Evolutionary conservation across 805 yeast genomes (phyloP), one percentile per base, ranked within the genome.

Genomic region (Saccharomycopsis javanensis): DNA sequence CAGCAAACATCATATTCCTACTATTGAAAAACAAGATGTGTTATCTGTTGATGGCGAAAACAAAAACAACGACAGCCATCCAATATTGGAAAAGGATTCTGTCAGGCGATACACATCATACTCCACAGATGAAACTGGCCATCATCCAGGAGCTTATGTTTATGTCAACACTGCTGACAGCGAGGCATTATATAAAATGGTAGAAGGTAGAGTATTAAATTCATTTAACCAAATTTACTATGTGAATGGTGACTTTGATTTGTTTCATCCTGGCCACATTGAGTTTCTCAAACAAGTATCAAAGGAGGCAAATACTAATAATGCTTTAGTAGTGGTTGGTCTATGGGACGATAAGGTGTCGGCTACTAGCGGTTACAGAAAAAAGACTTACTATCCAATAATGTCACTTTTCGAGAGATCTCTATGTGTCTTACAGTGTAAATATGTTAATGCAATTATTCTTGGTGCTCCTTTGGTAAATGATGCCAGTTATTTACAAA

Each of bases 201-300:
- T n/a, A 42, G 50, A 58, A 58, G 54, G 60, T 64, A 37, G 57
- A 42, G 15, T 20, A 11, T 42, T 42, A 16, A 4, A 42, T 4
- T 42, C 48, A 6, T 23, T 53, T 37, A 62, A 50, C 54, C 55
- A 60, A 54, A 62, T 37, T 13, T 74, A 73, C 54, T 88, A 86
- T 65, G 77, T 88, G 16, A 86, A 82, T 62, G 98, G 97, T 11
- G 86, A 86, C 1, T 94, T 91, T 72, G 99, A 94, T 69, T 75
- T 94, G 56, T 91, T 94, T 72, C 90, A 89, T 68, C 90, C 96
- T 20, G 97, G 96, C 20, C 97, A 94, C 68, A 88, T 92, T 57
- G 85, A 83, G 63, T 85, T 85, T 8, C 73, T 92, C 60, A 72
- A 78, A 57, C 67, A 73, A 15, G 77, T 85, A 23, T 67, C 75